Evolutionary conservation across 306 rosid genomes (phyloP).

Genomic region (Trifolium subterraneum): DNA sequence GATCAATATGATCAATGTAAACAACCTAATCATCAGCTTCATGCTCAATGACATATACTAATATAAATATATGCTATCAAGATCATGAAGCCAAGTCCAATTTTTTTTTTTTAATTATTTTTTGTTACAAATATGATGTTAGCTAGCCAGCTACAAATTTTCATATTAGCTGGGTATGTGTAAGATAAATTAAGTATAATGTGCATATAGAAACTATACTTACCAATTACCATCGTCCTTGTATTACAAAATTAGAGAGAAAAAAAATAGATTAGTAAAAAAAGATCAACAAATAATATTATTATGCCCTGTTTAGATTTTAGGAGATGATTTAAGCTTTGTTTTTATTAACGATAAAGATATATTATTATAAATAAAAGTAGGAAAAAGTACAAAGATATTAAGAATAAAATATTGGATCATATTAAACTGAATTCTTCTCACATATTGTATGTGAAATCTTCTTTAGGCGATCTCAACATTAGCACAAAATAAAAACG

Average conservation of each 20-base stretch:
- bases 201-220: conserved; percentile 3
- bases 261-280: background rate
- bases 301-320: background rate
- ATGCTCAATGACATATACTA: conserved; percentile 42
- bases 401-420: too few relatives aligned
- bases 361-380: too few relatives aligned
- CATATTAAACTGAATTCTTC: too few relatives aligned
- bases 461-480: too few relatives aligned
- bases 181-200: background rate
- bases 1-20: conserved; percentile 52
- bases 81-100: background rate
- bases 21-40: conserved; percentile 44
- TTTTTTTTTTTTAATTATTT: background rate
- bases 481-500: too few relatives aligned
- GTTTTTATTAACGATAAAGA: too few relatives aligned
- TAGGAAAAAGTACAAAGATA: too few relatives aligned
- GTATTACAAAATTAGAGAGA: background rate
- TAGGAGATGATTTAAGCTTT: background rate
- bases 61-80: background rate
- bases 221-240: background rate
- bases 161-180: conserved; percentile 17
- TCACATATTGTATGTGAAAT: too few relatives aligned
- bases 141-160: background rate
- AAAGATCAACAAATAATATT: background rate
- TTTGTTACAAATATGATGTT: conserved; percentile 1